phyloP scores from a whole-genome alignment of 176 grass and related monocot genomes.

The Dendrocalamus sinicus region DNA sequence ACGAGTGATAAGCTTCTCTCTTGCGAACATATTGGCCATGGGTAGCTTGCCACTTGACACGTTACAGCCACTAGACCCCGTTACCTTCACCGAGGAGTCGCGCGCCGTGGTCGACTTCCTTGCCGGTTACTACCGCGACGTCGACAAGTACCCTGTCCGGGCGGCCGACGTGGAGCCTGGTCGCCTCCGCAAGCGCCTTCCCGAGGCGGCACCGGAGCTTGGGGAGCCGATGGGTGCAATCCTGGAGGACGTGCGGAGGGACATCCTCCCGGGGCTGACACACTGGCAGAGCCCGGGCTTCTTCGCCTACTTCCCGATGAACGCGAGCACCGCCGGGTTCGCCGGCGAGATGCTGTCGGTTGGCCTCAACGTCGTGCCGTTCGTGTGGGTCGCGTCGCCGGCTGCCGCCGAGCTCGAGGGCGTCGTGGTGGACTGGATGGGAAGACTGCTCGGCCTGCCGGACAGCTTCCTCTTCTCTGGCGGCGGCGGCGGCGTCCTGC shows the following conservation, averaged over 20 bases:
- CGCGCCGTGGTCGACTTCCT: conserved; percentile 46
- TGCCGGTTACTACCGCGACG: conserved; percentile 51
- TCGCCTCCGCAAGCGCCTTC: conserved; percentile 40
- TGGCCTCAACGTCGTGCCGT: conserved; percentile 55
- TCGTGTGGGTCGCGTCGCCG: conserved; percentile 61
- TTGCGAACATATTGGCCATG: conserved; percentile 28
- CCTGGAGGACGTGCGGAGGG: conserved; percentile 35
- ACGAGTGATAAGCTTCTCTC: too few relatives aligned
- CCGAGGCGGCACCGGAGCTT: conserved; percentile 40
- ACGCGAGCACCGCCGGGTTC: conserved; percentile 59
- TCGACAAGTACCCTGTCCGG: conserved; percentile 48
- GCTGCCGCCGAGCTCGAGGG: conserved; percentile 55
- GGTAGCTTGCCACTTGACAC: conserved; percentile 29
- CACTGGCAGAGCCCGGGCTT: conserved; percentile 72
- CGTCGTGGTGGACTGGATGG: conserved; percentile 62
- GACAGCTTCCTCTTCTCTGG: conserved; percentile 49
- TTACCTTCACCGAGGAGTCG: conserved; percentile 39
- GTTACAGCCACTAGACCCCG: conserved; percentile 35
- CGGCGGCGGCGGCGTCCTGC: conserved; percentile 58
- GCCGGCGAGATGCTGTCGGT: conserved; percentile 64
- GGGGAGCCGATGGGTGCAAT: conserved; percentile 45
- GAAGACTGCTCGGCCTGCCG: conserved; percentile 30
- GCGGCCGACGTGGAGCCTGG: conserved; percentile 47
- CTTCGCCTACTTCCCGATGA: conserved; percentile 62
- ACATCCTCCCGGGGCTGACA: conserved; percentile 57